phyloP scores from a whole-genome alignment of 176 grass and related monocot genomes.

The Eragrostis curvula region DNA sequence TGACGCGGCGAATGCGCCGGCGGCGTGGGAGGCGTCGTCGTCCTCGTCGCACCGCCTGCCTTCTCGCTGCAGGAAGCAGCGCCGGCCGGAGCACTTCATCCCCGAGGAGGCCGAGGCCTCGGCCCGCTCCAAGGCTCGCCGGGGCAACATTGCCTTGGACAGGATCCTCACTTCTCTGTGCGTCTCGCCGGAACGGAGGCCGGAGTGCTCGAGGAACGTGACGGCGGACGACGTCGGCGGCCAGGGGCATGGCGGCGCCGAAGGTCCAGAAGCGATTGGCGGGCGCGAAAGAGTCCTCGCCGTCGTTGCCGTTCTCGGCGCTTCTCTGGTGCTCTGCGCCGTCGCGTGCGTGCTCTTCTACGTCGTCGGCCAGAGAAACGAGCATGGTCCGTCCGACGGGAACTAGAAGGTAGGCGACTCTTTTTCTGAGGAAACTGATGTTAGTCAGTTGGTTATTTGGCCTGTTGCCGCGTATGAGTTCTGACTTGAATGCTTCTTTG shows the following conservation, averaged over 20 bases:
- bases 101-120: not conserved
- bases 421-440: not conserved
- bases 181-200: not conserved
- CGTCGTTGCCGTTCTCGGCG: slow-evolving; percentile 36
- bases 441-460: not conserved
- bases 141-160: slow-evolving; percentile 19
- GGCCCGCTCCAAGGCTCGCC: slow-evolving; percentile 19
- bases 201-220: slow-evolving; percentile 7
- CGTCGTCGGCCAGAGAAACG: not conserved
- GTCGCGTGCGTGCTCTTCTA: slow-evolving; percentile 43
- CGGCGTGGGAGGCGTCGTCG: not conserved
- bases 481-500: not conserved
- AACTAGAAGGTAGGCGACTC: not conserved
- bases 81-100: slow-evolving; percentile 24
- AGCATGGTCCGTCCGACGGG: not conserved
- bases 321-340: slow-evolving; percentile 18
- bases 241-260: not conserved
- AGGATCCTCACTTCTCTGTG: not conserved
- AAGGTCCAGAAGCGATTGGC: not conserved
- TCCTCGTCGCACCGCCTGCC: not conserved
- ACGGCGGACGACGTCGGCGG: not conserved
- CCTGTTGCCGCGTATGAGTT: not conserved
- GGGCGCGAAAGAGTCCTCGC: not conserved
- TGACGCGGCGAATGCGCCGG: not conserved
- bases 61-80: slow-evolving; percentile 35